A percentile compares a stretch with the other conserved stretches of the same genome.
Evolutionary conservation across 2,329 filamentous ascomycete genomes (phyloP).

Genomic region (Bipolaris cookei): DNA sequence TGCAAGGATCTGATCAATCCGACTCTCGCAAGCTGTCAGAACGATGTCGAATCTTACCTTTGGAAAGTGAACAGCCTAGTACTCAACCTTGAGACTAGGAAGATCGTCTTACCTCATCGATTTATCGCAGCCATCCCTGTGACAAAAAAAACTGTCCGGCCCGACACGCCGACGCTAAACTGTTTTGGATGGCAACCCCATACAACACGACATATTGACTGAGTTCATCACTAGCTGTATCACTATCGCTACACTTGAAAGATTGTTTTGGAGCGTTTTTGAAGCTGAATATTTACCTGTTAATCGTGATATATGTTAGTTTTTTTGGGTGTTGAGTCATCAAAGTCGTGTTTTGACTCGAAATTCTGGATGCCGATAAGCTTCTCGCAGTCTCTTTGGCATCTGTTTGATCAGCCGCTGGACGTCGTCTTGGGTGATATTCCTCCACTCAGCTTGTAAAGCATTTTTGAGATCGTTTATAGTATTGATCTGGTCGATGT

Average conservation of each 20-base stretch:
- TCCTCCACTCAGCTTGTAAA: slow-evolving; percentile 1
- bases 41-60: neutral
- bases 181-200: no score
- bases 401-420: neutral
- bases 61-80: neutral
- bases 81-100: neutral
- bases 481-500: neutral
- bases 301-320: neutral
- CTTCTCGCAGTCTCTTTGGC: neutral
- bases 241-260: no score
- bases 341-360: neutral
- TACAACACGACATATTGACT: no score
- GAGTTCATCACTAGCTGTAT: no score
- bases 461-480: neutral
- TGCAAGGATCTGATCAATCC: neutral
- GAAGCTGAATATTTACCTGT: neutral
- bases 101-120: neutral
- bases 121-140: neutral
- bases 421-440: neutral
- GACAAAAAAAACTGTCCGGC: no score
- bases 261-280: neutral
- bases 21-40: no score
- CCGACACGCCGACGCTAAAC: no score
- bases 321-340: slow-evolving; percentile 3
- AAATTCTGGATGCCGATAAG: neutral